Base-by-base conservation (phyloP, 331 rosid genomes). In the Pyracantha coccinea region DNA sequence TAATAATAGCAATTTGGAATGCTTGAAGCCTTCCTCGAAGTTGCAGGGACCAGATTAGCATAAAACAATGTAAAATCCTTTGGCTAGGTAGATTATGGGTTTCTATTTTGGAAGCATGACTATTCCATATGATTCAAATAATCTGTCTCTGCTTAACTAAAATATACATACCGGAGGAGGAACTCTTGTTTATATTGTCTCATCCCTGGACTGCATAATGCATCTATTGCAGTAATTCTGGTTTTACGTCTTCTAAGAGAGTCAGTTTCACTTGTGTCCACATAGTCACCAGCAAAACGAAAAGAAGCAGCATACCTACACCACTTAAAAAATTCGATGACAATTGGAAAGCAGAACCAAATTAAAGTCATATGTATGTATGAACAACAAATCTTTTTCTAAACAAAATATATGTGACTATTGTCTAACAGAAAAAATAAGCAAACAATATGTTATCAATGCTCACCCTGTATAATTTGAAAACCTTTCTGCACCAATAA, bases 291-390 rank as follows among this genome's bases (percentile, higher is more conserved):
- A 68, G 86, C 71, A 82, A 91, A 93, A 77, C 87, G 87, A 76
- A 93, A 93, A 20, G 92, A 88, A 77, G 88, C 85, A 78, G 96
- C 97, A 73, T 93, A 93, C 84, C 98, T 93, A 80, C 82, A 84
- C 63, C 85, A 32, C 73, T 45, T 58, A 72, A 71, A 81, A 73
- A 35, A 29, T 5, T 60, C 74, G 79, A 78, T 74, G 50, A 78
- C 74, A 32, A 32, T 25, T 24, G 47, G 64, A 29, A 41, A 47
- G 20, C 23, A 41, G 44, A 69, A 55, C 21, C 25, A 69, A 9
- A n/a, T 19, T 68, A 45, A 41, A 62, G 38, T 68, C 17, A 31
- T 21, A 6, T 61, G 50, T 52, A 45, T 44, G 23, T 45, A 47
- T 21, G 71, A 38, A 41, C 3, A 44, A 35, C 50, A n/a, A 12